Base-by-base conservation (phyloP, 148 eudicot genomes). In the Vaccinium macrocarpon region DNA sequence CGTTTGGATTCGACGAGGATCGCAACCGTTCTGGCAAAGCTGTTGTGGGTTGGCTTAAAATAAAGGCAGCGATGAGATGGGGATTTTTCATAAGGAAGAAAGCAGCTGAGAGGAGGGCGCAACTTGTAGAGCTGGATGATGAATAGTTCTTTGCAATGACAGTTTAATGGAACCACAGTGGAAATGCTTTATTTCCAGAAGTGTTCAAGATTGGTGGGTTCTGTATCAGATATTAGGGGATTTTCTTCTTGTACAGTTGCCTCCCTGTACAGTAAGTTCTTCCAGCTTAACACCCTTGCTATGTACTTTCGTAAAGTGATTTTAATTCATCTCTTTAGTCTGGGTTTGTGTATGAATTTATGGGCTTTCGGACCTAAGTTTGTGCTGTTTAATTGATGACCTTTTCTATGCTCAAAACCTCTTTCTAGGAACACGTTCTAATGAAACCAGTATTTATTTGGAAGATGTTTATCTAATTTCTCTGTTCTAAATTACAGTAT, bases 21-120 rank as follows among this genome's bases (percentile, higher is more conserved):
- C 91, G 89, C 5, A n/a, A 88, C 56, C 92, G 94, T 8, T 74
- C 95, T 74, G 97, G 97, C 16, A 93, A 89, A 84, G 98, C 97
- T 18, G 95, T 92, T 73, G 98, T 92, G 42, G 98, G 98, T 76
- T 95, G 98, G 98, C 87, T 95, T 48, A 94, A 95, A 88, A 93
- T 95, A 74, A 95, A 95, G 91, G 98, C 98, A 0, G 98, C 98
- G 9, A 92, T 95, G 98, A 90, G 98, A 88, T 95, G 98, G 98
- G 98, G 98, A 23, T 93, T 94, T 80, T 95, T 95, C 62, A 85
- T 95, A 59, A 85, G 98, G 92, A 95, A 95, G 82, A 95, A 95
- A 84, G 98, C 98, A 3, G 98, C 98, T 23, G 98, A 95, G 86
- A 92, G 98, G 71, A 91, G 98, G 57, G 98, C 98, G 21, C 95